Evolutionary conservation across 495 filamentous ascomycete genomes (phyloP).

Genomic region (Neurospora sp.): DNA sequence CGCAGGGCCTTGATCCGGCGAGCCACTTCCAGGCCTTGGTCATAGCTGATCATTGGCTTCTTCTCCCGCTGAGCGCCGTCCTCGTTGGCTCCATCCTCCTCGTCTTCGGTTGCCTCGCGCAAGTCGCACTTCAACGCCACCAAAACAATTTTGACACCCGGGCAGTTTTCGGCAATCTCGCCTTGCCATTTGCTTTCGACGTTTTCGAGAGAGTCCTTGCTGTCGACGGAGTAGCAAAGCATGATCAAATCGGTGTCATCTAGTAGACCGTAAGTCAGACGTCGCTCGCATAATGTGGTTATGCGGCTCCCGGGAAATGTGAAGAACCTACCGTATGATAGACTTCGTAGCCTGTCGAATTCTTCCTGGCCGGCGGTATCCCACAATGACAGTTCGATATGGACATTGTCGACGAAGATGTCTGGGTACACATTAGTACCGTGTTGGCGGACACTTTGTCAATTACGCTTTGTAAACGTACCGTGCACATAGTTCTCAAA

Average conservation of each 20-base stretch:
- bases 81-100: conserved; percentile 34
- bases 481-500: conserved; percentile 99
- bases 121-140: conserved; percentile 96
- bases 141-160: conserved; percentile 86
- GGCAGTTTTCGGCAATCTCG: conserved; percentile 96
- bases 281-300: neutral
- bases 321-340: conserved; percentile 61
- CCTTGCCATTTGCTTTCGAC: conserved; percentile 96
- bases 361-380: conserved; percentile 98
- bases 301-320: neutral
- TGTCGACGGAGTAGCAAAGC: conserved; percentile 97
- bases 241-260: conserved; percentile 95
- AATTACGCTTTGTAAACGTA: conserved; percentile 29
- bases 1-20: conserved; percentile 79
- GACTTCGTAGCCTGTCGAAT: conserved; percentile 89
- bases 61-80: conserved; percentile 40
- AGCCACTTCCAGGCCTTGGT: conserved; percentile 86
- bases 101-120: conserved; percentile 55
- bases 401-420: conserved; percentile 92
- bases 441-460: neutral
- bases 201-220: conserved; percentile 92
- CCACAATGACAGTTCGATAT: conserved; percentile 96
- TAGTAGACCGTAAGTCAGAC: conserved; percentile 5
- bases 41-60: conserved; percentile 77
- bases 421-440: conserved; percentile 38